Conservation (phyloP, 257 asterid species). For the Cruciata laevipes region DNA sequence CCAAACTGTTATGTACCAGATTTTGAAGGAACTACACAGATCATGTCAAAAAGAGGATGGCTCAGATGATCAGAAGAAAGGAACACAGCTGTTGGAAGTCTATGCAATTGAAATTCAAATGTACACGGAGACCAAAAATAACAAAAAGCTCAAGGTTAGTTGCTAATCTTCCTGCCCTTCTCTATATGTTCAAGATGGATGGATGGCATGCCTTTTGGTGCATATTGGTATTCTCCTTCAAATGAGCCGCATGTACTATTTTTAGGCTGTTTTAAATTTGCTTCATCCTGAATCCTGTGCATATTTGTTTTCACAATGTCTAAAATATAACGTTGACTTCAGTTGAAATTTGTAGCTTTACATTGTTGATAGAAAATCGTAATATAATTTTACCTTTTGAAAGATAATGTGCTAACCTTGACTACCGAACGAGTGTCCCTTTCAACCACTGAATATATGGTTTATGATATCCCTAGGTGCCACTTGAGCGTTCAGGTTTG, state of each 20-base stretch:
- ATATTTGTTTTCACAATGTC: neutral
- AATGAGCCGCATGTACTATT: neutral
- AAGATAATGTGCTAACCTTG: no score
- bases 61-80: constrained; percentile 96
- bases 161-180: neutral
- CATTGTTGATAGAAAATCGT: neutral
- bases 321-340: no score
- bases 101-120: constrained; percentile 98
- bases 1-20: constrained; percentile 34
- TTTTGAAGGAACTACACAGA: constrained; percentile 91
- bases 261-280: neutral
- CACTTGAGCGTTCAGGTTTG: neutral
- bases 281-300: neutral
- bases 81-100: constrained; percentile 91
- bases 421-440: neutral
- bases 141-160: constrained; percentile 86
- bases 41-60: constrained; percentile 99
- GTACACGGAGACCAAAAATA: constrained; percentile 96
- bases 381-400: no score
- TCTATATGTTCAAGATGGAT: neutral
- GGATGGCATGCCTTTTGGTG: neutral
- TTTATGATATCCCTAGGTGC: neutral
- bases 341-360: neutral
- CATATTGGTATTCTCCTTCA: neutral
- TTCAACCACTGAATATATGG: neutral